Base-by-base conservation (phyloP, 2,329 filamentous ascomycete species). In the Pezicula carpinea region DNA sequence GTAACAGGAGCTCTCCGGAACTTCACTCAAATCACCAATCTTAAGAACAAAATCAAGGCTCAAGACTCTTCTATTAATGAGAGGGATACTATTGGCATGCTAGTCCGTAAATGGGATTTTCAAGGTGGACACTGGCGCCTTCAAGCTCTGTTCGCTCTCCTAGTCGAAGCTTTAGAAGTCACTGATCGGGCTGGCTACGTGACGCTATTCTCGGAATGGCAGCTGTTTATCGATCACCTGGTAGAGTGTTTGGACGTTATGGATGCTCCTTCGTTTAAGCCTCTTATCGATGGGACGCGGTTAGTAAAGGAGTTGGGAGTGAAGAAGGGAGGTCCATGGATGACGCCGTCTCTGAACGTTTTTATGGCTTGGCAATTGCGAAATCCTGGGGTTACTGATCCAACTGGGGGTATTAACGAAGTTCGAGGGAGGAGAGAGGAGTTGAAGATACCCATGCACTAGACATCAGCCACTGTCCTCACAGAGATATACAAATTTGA, bases 331-430 rank as follows among this genome's bases (percentile, higher is more conserved):
- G 89, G 89, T 1, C 82, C 74, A n/a, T 97, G 92, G 92, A 86
- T 95, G 76, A 81, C 81, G 45, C 75, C 76, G 39, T 90, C 90
- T 3, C 69, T 96, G 39, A 85, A 95, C 26, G 72, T 90, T 4
- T 87, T 89, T 51, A 79, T 95, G 66, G 82, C 83, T 51, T 97
- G 91, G 90, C 93, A 97, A 66, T 76, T 97, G 44, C 78, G 88
- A 32, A 82, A 97, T 61, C 89, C 90, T 0, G 74, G 74, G 4
- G 72, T 71, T 48, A 79, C 75, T 3, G 84, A 91, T 51, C 66
- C 73, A 6, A 59, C 69, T 6, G 77, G 71, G 3, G 83, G 77
- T 1, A 68, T 89, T 44, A 75, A 82, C 39, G 79, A 83, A 59
- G 75, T 89, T 19, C 65, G 67, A 39, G 64, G 59, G 17, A 54